Base-by-base conservation (phyloP, 2,329 filamentous ascomycete species). In the Fusarium setosum region DNA sequence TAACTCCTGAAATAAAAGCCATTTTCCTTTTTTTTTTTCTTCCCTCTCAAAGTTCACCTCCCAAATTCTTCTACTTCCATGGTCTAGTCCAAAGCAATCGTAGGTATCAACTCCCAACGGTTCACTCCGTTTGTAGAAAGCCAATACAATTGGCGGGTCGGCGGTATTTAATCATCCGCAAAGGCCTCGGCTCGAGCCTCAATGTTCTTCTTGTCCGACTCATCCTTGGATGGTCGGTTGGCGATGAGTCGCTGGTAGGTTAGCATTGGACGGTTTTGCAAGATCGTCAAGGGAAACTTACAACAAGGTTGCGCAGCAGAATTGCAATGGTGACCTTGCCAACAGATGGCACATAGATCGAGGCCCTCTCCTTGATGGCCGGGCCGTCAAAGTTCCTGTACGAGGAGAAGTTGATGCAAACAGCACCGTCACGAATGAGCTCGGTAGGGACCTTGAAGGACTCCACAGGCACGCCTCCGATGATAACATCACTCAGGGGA, bases 381-480 rank as follows among this genome's bases (percentile, higher is more conserved):
- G 91, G 89, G 1, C 85, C 86, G 62, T 90, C 90, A 79, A 98
- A 98, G 81, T 99, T 98, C 83, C 94, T 93, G 79, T 92, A 93
- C 50, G 93, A 97, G 8, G 94, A 96, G 78, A 99, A 98, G 81
- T 99, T 99, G 82, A 99, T 94, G 84, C 96, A 99, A n/a, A 97
- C 93, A 26, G 93, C 94, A 45, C 96, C 96, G 56, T 97, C 92
- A 44, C 93, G 88, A 72, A 99, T 84, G 63, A 96, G 82, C 50
- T 92, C 87, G 4, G 90, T 91, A 6, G 94, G 92, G 23, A 99
- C 92, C 83, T 98, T 97, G 86, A 91, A 99, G 61, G 85, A 87
- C 65, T 97, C 92, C 21, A 89, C 88, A 0, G 96, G 96, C 3
- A 99, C 96, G 67, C 96, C 96, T 53, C 92, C 92, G 72, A 99